Conservation (phyloP, 2,329 filamentous ascomycete species). For the Hirsutella thompsonii region DNA sequence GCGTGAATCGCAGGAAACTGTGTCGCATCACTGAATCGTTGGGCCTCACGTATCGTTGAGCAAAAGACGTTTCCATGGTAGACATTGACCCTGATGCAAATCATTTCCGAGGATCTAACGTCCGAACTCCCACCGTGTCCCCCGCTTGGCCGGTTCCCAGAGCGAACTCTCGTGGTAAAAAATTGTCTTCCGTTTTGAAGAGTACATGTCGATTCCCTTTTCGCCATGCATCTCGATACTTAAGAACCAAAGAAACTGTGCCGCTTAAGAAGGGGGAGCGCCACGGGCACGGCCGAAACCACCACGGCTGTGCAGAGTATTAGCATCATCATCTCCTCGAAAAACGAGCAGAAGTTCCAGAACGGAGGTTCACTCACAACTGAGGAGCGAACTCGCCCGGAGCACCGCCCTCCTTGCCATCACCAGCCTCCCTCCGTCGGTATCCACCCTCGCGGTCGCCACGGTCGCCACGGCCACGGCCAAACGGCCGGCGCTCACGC, state of each 20-base stretch:
- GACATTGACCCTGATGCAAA: constrained; percentile 32
- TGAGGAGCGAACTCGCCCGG: constrained; percentile 84
- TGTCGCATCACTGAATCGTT: not conserved
- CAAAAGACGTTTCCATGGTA: constrained; percentile 21
- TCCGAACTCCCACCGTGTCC: constrained; percentile 30
- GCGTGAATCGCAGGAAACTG: not conserved
- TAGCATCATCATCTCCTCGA: not conserved
- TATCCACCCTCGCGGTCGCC: constrained; percentile 83
- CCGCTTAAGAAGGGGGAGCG: constrained; percentile 53
- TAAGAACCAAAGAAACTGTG: constrained; percentile 26
- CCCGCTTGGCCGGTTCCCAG: constrained; percentile 26
- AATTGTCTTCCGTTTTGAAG: constrained; percentile 28
- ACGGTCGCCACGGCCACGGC: constrained; percentile 66
- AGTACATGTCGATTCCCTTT: constrained; percentile 34
- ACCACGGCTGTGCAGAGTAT: constrained; percentile 49
- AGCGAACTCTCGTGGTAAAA: constrained; percentile 26
- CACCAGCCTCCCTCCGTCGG: constrained; percentile 76
- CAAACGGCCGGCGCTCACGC: constrained; percentile 71
- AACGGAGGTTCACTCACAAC: constrained; percentile 51
- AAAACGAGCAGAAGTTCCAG: not conserved
- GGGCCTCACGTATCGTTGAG: constrained; percentile 11
- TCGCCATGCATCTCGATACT: constrained; percentile 30
- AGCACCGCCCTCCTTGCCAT: constrained; percentile 83
- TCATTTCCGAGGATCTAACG: constrained; percentile 35
- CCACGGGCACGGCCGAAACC: constrained; percentile 74